Conservation (phyloP, 495 filamentous ascomycete species). For the Stereocaulon alpinum region DNA sequence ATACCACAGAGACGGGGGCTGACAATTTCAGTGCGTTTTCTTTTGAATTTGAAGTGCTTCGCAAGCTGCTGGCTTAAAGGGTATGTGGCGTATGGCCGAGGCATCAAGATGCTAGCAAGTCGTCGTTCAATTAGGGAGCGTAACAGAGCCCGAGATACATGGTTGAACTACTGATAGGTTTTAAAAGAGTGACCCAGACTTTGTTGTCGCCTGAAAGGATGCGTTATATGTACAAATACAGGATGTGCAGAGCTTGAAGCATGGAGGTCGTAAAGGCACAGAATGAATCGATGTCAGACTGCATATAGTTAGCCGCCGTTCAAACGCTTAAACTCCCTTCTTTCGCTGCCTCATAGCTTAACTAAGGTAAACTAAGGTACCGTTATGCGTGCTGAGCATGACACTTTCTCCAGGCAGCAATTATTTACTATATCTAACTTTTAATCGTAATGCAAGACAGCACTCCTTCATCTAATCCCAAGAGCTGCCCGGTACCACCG, state of each 20-base stretch:
- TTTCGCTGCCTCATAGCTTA: neutral
- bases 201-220: neutral
- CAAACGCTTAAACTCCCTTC: neutral
- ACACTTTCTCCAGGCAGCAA: neutral
- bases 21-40: constrained; percentile 35
- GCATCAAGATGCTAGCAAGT: neutral
- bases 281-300: neutral
- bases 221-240: neutral
- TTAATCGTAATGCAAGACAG: neutral
- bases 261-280: neutral
- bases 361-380: no score
- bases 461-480: neutral
- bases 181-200: neutral
- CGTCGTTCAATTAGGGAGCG: neutral
- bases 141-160: neutral
- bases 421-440: neutral
- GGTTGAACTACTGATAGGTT: neutral
- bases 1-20: constrained; percentile 52
- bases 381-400: neutral
- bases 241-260: neutral
- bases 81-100: neutral
- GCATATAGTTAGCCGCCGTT: neutral
- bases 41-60: neutral
- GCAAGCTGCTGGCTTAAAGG: neutral
- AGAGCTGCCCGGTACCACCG: neutral